Base-by-base conservation (phyloP, 768 basidiomycete genomes). In the Podaxis rugospora region DNA sequence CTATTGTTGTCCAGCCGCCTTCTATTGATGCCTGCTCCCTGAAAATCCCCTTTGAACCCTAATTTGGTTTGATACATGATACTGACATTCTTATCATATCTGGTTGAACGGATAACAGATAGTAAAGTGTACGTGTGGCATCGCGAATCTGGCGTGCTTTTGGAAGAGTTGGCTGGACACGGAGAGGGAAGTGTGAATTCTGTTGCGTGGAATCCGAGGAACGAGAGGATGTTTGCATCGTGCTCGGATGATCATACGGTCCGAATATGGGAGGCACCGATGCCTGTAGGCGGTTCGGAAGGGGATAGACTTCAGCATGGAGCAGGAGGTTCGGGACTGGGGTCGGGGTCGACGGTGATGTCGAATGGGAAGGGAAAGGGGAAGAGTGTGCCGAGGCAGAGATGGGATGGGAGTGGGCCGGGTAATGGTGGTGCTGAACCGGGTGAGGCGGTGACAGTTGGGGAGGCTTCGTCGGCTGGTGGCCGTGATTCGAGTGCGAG, bases 71-170 rank as follows among this genome's bases (percentile, higher is more conserved):
- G 25, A 14, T 23, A 49, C 5, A 16, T n/a, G 42, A 2, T 21
- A 44, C 42, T 44, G 16, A 44, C 16, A 44, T 18, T 44, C 42
- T 18, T 14, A 6, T 55, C 39, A 18, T 46, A 57, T 39, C 51
- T 4, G 36, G 39, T 35, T 39, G 59, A 13, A 23, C 39, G 61
- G 23, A 58, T 59, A 57, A 55, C 70, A 98, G 97, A 99, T 74
- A 86, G 89, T 47, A 90, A 90, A 64, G 89, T 98, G 49, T 97
- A 98, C 75, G 84, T 98, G 37, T 99, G 96, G 95, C 92, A 98
- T 71, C 85, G 90, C 50, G 89, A 93, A 66, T 89, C 89, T 9
- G 90, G 89, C 1, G 77, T 81, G 2, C 80, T 95, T 47, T 79
- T 98, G n/a, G 93, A 97, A 71, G 81, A 87, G n/a, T 82, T 99